Percentiles rank a stretch among this genome's conserved stretches.
These are phyloP conservation scores for Aspergillus sp. DNA, from an alignment of 2,329 filamentous ascomycete species.

Conservation along the genomic window DNA sequence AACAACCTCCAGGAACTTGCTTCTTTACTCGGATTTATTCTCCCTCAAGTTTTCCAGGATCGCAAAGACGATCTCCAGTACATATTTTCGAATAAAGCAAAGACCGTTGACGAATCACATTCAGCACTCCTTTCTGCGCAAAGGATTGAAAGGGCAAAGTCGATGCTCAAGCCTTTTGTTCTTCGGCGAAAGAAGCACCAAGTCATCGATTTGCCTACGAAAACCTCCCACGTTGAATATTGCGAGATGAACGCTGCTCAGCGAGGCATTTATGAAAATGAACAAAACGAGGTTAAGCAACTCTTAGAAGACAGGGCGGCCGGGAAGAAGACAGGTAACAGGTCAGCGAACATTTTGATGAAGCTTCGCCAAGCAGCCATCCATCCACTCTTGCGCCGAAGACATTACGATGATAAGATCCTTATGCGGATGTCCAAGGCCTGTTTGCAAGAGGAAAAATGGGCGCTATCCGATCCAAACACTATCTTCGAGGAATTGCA, in stretches of 20 bases:
- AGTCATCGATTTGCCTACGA: slow-evolving; percentile 81
- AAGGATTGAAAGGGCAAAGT: slow-evolving; percentile 80
- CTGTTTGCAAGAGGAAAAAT: slow-evolving; percentile 67
- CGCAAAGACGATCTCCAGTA: slow-evolving; percentile 76
- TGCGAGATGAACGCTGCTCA: slow-evolving; percentile 78
- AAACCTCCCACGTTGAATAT: slow-evolving; percentile 73
- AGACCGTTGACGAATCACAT: slow-evolving; percentile 69
- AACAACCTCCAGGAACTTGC: slow-evolving; percentile 95
- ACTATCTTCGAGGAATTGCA: slow-evolving; percentile 56
- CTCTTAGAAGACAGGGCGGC: slow-evolving; percentile 59
- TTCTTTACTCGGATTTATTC: slow-evolving; percentile 88
- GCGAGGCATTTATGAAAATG: slow-evolving; percentile 68
- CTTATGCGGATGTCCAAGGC: slow-evolving; percentile 76
- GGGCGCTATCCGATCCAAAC: slow-evolving; percentile 50
- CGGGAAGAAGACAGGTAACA: slow-evolving; percentile 55
- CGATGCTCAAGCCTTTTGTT: slow-evolving; percentile 94
- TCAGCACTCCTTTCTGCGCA: slow-evolving; percentile 82
- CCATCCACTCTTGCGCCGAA: slow-evolving; percentile 83
- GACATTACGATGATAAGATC: slow-evolving; percentile 72
- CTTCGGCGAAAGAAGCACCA: slow-evolving; percentile 91
- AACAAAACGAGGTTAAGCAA: slow-evolving; percentile 63
- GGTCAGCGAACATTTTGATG: slow-evolving; percentile 72
- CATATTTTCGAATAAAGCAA: slow-evolving; percentile 90
- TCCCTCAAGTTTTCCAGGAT: slow-evolving; percentile 77
- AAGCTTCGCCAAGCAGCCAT: slow-evolving; percentile 89